Conservation (phyloP, 495 filamentous ascomycete genomes). For the Xylaria curta region DNA sequence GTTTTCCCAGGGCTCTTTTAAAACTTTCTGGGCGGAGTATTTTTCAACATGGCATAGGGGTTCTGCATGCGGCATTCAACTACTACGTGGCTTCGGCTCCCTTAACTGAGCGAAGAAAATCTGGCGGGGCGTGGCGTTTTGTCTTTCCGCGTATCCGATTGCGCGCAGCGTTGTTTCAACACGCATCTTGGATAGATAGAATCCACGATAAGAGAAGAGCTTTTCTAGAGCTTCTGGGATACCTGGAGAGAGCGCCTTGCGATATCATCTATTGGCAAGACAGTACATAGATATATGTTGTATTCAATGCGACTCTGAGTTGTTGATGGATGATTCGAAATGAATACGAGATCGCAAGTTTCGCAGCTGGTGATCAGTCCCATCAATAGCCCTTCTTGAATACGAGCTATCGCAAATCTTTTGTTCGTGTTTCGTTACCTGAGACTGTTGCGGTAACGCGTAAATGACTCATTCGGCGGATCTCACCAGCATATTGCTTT, state of each 20-base stretch:
- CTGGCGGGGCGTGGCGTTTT: background rate
- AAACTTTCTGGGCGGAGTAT: slow-evolving; percentile 22
- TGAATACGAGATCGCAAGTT: background rate
- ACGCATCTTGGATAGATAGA: slow-evolving; percentile 16
- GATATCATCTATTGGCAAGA: slow-evolving; percentile 13
- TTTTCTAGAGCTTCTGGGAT: background rate
- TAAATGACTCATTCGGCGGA: slow-evolving; percentile 15
- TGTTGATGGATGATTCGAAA: background rate
- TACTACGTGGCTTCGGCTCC: slow-evolving; percentile 32
- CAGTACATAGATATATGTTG: background rate
- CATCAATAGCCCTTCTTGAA: background rate
- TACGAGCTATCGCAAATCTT: background rate
- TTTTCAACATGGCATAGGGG: slow-evolving; percentile 32
- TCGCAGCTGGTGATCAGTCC: background rate
- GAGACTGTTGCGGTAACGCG: background rate
- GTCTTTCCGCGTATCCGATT: background rate
- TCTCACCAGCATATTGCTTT: slow-evolving; percentile 9
- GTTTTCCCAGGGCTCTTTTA: slow-evolving; percentile 35
- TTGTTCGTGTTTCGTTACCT: background rate
- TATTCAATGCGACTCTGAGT: background rate
- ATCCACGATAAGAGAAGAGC: background rate
- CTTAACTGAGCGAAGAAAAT: slow-evolving; percentile 32
- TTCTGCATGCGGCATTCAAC: slow-evolving; percentile 31
- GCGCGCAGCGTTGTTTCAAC: slow-evolving; percentile 25
- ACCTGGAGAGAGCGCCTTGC: background rate